Base-by-base conservation (phyloP, 495 filamentous ascomycete genomes). In the Penicillium manginii region DNA sequence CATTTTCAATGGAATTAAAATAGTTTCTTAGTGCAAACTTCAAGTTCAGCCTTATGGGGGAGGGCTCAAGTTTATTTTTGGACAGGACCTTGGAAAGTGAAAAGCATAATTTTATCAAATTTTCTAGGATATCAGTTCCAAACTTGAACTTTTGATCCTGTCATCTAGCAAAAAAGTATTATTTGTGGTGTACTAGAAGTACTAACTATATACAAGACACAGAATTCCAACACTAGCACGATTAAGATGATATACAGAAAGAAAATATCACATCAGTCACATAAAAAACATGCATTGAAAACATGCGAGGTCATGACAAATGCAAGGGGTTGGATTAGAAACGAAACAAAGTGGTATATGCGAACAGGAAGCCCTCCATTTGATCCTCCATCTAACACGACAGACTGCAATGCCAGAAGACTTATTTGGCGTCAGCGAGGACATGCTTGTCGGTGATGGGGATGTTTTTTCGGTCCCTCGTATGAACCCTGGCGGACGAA, bases 391-490 rank as follows among this genome's bases (percentile, higher is more conserved):
- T 17, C 18, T 2, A 11, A 53, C 21, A 17, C 17, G 12, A 15
- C 14, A 40, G 50, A 22, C 19, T 32, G 42, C 42, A 15, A 54
- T 0, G 17, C 4, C 1, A 26, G 14, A n/a, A n/a, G 10, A 29
- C 60, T 62, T 63, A 73, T 49, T 61, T 58, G 10, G 68, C 70
- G 35, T 70, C 66, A 12, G 66, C 64, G 21, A 61, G 50, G 42
- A 73, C 35, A 33, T 53, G 59, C 62, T 72, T 74, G 63, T 76
- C 73, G 7, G 70, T 71, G 58, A 76, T 51, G 5, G 73, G 73
- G 42, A 76, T 68, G 37, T 70, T 63, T 63, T 63, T 74, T 72
- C 0, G 73, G 73, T 17, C 74, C 74, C 47, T 73, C 72, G 45
- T 77, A 77, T 1, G 65, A 60, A 14, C 62, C 59, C 57, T 67